These are phyloP conservation scores for Cucumis hystrix DNA, from an alignment of 306 rosid species.

Conservation along the genomic window DNA sequence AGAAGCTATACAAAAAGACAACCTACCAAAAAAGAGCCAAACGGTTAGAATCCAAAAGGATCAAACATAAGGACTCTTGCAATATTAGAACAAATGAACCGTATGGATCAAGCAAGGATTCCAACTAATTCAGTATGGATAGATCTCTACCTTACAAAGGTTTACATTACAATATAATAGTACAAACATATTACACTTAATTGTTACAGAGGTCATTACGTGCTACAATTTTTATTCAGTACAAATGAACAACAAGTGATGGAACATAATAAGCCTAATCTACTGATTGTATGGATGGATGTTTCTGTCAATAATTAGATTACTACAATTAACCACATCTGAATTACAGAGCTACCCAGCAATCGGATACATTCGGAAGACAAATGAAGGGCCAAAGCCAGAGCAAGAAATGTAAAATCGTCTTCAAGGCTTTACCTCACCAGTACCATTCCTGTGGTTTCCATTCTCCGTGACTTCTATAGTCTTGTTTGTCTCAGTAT, in stretches of 20 bases:
- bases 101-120: neutral
- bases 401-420: conserved; percentile 15
- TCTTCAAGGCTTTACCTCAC: conserved; percentile 22
- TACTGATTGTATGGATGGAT: conserved; percentile 29
- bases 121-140: conserved; percentile 1
- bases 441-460: conserved; percentile 19
- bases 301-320: conserved; percentile 54
- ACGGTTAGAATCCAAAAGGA: neutral
- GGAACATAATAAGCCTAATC: conserved; percentile 53
- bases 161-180: conserved; percentile 30
- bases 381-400: conserved; percentile 15
- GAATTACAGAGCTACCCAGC: conserved; percentile 38
- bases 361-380: conserved; percentile 40
- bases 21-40: neutral
- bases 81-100: neutral
- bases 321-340: conserved; percentile 34
- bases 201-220: conserved; percentile 30
- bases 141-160: conserved; percentile 19
- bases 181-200: conserved; percentile 43
- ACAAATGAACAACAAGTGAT: conserved; percentile 15
- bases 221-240: conserved; percentile 36
- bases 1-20: neutral
- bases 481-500: conserved; percentile 28
- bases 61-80: neutral
- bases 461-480: conserved; percentile 45